A percentile compares a stretch with the other conserved stretches of the same genome.
phyloP scores from a whole-genome alignment of 2,329 filamentous ascomycete species.

The Neonectria punicea region DNA sequence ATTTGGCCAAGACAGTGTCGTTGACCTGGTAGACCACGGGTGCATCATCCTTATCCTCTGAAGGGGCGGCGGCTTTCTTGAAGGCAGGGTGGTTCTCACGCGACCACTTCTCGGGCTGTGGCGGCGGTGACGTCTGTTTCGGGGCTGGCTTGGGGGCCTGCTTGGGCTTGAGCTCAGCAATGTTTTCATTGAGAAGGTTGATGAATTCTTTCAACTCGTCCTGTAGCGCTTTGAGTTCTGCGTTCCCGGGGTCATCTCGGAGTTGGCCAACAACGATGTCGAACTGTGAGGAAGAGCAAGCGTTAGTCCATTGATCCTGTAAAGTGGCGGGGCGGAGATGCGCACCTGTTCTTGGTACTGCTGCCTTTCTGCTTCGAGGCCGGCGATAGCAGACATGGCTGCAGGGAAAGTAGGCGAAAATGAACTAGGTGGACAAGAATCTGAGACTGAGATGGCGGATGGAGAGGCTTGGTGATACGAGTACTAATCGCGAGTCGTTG shows the following conservation, averaged over 20 bases:
- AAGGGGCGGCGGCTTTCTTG: slow-evolving; percentile 60
- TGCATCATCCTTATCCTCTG: slow-evolving; percentile 62
- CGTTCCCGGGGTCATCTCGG: slow-evolving; percentile 82
- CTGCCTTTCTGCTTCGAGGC: slow-evolving; percentile 63
- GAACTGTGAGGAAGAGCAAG: slow-evolving; percentile 62
- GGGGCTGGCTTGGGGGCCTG: slow-evolving; percentile 57
- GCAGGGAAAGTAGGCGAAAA: not conserved
- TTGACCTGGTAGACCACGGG: slow-evolving; percentile 81
- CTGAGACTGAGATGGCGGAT: not conserved
- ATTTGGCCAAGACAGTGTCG: slow-evolving; percentile 90
- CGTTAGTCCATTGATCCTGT: slow-evolving; percentile 27
- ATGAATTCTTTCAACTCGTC: slow-evolving; percentile 86
- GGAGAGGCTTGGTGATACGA: slow-evolving; percentile 3
- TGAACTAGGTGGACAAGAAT: not conserved
- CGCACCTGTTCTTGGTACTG: slow-evolving; percentile 68
- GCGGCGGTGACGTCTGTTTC: slow-evolving; percentile 58
- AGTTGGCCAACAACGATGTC: slow-evolving; percentile 81
- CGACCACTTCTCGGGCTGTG: slow-evolving; percentile 79
- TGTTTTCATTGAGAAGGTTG: slow-evolving; percentile 79
- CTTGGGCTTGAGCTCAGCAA: slow-evolving; percentile 78
- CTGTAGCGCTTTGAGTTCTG: slow-evolving; percentile 80
- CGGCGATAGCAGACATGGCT: slow-evolving; percentile 48
- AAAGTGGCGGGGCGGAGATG: slow-evolving; percentile 2
- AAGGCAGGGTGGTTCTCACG: slow-evolving; percentile 83
- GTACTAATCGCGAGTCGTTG: not conserved